A percentile compares a stretch with the other conserved stretches of the same genome.
Evolutionary conservation across 352 stramenopile species (phyloP).

Genomic region (Phytophthora sansomeana): DNA sequence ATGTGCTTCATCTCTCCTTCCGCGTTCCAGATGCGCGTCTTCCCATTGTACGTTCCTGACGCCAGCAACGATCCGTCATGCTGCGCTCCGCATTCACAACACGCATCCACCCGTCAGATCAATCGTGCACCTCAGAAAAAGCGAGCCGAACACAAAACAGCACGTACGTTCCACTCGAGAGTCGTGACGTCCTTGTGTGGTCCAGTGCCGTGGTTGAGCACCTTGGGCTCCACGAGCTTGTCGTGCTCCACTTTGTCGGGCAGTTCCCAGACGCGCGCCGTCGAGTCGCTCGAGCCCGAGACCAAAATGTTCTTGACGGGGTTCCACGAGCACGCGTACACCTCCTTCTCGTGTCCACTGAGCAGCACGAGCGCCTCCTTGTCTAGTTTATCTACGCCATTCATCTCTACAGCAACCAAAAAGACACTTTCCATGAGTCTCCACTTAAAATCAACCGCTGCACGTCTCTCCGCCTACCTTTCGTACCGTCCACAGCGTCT

Average conservation of each 20-base stretch:
- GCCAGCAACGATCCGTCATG: conserved; percentile 92
- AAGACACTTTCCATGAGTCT: neutral
- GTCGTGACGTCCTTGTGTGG: conserved; percentile 98
- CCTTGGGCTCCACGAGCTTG: conserved; percentile 50
- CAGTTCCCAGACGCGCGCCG: conserved; percentile 94
- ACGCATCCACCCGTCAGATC: conserved; percentile 27
- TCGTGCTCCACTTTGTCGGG: conserved; percentile 69
- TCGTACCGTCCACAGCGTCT: conserved; percentile 65
- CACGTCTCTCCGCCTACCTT: conserved; percentile 47
- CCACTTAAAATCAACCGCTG: neutral
- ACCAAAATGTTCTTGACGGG: conserved; percentile 95
- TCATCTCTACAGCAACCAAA: conserved; percentile 49
- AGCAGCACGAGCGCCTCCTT: conserved; percentile 73
- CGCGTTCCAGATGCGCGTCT: conserved; percentile 81
- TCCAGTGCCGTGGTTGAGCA: conserved; percentile 84
- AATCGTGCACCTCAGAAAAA: neutral
- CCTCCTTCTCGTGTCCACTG: conserved; percentile 89
- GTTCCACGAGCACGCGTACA: conserved; percentile 99
- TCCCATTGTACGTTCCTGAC: conserved; percentile 97
- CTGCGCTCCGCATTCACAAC: conserved; percentile 40
- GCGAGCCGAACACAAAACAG: conserved; percentile 8
- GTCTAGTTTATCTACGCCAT: conserved; percentile 71
- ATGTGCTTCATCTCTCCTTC: conserved; percentile 85
- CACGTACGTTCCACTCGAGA: conserved; percentile 96
- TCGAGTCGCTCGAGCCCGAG: conserved; percentile 96